Conservation (phyloP, 1,139 yeast genomes). For the Hemisphaericaspora lyxosophila region DNA sequence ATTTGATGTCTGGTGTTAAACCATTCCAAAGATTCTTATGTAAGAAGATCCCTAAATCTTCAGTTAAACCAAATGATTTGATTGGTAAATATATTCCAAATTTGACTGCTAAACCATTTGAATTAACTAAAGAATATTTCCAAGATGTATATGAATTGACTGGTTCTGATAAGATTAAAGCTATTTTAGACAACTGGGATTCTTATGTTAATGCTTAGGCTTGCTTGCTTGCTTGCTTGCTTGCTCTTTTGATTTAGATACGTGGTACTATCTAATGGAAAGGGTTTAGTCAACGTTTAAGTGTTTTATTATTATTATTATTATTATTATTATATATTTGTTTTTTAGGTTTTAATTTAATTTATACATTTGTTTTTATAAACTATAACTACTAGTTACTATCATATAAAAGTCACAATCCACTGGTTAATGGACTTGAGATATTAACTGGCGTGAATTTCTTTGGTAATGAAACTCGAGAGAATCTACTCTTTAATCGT, state of each 20-base stretch:
- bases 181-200: conserved; percentile 94
- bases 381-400: background rate
- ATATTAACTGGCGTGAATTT: conserved; percentile 88
- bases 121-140: conserved; percentile 93
- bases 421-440: conserved; percentile 51
- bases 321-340: background rate
- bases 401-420: background rate
- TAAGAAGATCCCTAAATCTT: conserved; percentile 93
- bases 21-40: conserved; percentile 97
- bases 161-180: conserved; percentile 85
- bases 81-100: conserved; percentile 96
- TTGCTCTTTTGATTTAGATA: conserved; percentile 4
- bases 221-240: background rate
- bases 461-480: conserved; percentile 87
- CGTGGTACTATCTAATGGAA: conserved; percentile 16
- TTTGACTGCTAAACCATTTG: conserved; percentile 96
- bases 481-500: conserved; percentile 76
- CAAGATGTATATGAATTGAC: conserved; percentile 93
- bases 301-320: conserved; percentile 1
- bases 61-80: conserved; percentile 91
- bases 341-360: background rate
- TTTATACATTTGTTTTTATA: background rate
- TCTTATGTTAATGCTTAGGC: conserved; percentile 56
- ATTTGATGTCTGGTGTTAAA: conserved; percentile 96
- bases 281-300: too few relatives aligned